Percentiles rank a stretch among this genome's conserved stretches.
Evolutionary conservation across 352 stramenopile genomes (phyloP).

Genomic region (Globisporangium ultimum): DNA sequence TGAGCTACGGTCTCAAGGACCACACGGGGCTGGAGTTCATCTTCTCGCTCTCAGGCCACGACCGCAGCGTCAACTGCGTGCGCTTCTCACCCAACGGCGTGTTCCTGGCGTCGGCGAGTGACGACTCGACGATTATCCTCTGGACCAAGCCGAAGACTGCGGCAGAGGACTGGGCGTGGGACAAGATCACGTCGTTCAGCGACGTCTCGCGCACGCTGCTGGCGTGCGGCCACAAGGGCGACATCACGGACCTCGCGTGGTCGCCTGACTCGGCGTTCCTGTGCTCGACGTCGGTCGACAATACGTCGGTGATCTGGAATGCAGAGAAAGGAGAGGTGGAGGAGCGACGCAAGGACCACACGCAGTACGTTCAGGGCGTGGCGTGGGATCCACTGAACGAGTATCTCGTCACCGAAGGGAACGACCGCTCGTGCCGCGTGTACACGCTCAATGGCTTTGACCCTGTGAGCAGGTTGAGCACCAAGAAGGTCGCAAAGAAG

Average conservation of each 20-base stretch:
- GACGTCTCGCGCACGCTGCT: conserved; percentile 78
- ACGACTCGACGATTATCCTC: conserved; percentile 88
- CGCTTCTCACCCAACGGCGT: conserved; percentile 88
- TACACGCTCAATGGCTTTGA: conserved; percentile 82
- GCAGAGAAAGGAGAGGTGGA: conserved; percentile 68
- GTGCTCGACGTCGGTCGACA: conserved; percentile 91
- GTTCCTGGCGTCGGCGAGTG: conserved; percentile 85
- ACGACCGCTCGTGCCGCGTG: conserved; percentile 93
- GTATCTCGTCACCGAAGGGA: conserved; percentile 92
- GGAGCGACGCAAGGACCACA: conserved; percentile 91
- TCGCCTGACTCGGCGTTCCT: conserved; percentile 89
- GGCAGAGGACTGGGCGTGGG: conserved; percentile 68
- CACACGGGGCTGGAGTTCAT: conserved; percentile 62
- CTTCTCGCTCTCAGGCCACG: conserved; percentile 84
- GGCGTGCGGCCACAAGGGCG: conserved; percentile 79
- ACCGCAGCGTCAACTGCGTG: conserved; percentile 90
- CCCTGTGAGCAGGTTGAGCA: conserved; percentile 30
- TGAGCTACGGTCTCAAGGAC: conserved; percentile 31
- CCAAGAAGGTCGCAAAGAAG: conserved; percentile 73
- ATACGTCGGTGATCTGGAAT: conserved; percentile 89
- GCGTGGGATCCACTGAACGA: conserved; percentile 94
- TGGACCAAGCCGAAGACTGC: conserved; percentile 77
- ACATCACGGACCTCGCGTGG: conserved; percentile 93
- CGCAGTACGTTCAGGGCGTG: conserved; percentile 96
- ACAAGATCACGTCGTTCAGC: conserved; percentile 72